Conservation (phyloP, 345 rosid species). For the Alliaria petiolata region DNA sequence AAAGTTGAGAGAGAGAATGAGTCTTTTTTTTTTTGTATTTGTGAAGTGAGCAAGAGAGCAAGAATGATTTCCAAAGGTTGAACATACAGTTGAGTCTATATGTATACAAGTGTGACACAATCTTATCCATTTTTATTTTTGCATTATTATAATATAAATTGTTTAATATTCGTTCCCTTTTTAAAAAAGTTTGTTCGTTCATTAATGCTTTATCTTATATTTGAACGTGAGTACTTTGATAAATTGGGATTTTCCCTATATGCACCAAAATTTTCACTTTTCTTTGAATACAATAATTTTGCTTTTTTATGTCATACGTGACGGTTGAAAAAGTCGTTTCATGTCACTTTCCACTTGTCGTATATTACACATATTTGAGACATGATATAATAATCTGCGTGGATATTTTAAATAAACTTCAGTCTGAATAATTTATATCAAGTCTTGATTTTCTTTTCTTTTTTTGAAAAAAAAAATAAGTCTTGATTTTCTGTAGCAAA, state of each 20-base stretch:
- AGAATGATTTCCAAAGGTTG: not conserved
- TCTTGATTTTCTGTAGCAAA: not conserved
- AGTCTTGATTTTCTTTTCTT: not conserved
- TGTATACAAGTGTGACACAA: not conserved
- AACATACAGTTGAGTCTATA: not conserved
- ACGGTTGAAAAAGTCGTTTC: slow-evolving; percentile 26
- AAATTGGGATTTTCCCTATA: not conserved
- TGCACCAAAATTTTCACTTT: not conserved
- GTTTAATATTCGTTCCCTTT: not conserved
- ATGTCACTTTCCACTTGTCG: slow-evolving; percentile 28
- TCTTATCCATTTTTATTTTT: slow-evolving; percentile 16
- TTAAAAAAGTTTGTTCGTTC: not conserved
- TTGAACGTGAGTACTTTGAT: slow-evolving; percentile 7
- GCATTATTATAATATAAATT: not conserved
- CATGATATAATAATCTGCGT: not conserved
- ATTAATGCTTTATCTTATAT: not conserved
- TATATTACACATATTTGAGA: not conserved
- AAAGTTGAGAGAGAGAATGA: not conserved
- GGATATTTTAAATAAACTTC: not conserved
- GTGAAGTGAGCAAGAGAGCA: not conserved
- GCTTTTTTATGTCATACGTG: not conserved
- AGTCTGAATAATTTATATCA: not conserved
- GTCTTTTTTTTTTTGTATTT: not conserved
- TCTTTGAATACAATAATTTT: not conserved
- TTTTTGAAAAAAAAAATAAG: no score